phyloP scores from a whole-genome alignment of 331 rosid species.

The Saraca asoca region DNA sequence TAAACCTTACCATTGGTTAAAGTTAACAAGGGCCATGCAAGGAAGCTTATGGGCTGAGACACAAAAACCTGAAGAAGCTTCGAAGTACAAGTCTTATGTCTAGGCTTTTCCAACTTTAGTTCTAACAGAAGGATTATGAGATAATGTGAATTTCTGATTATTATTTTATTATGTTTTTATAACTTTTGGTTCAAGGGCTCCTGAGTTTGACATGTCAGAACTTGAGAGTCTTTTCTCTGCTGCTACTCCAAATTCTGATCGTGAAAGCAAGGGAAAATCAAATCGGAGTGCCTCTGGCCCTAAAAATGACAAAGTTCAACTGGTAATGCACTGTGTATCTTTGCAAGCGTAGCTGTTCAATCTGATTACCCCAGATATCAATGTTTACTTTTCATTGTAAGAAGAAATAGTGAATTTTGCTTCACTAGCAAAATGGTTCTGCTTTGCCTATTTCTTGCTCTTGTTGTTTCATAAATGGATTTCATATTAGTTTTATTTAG shows the following conservation, averaged over 20 bases:
- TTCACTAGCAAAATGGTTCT: constrained; percentile 22
- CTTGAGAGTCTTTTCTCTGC: constrained; percentile 91
- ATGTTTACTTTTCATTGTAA: constrained; percentile 20
- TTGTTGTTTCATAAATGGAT: background rate
- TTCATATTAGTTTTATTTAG: constrained; percentile 14
- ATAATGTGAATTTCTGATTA: constrained; percentile 20
- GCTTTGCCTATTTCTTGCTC: constrained; percentile 9
- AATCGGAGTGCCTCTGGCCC: constrained; percentile 54
- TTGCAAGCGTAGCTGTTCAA: constrained; percentile 6
- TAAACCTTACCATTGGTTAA: constrained; percentile 98
- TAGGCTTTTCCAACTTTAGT: constrained; percentile 31
- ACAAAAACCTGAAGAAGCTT: constrained; percentile 73
- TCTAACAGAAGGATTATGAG: constrained; percentile 8
- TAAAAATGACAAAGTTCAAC: constrained; percentile 82
- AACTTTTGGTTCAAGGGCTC: constrained; percentile 67
- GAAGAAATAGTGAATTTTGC: constrained; percentile 16
- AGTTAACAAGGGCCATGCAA: constrained; percentile 87
- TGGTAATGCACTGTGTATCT: constrained; percentile 52
- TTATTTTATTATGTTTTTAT: constrained; percentile 23
- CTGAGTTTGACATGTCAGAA: constrained; percentile 97
- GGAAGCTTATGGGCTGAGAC: constrained; percentile 99
- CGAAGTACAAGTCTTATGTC: constrained; percentile 55
- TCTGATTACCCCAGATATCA: constrained; percentile 18
- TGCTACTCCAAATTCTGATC: constrained; percentile 57
- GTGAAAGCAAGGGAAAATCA: constrained; percentile 49